Conservation (phyloP, 176 grass and related monocot species). For the Oryza coarctata region DNA sequence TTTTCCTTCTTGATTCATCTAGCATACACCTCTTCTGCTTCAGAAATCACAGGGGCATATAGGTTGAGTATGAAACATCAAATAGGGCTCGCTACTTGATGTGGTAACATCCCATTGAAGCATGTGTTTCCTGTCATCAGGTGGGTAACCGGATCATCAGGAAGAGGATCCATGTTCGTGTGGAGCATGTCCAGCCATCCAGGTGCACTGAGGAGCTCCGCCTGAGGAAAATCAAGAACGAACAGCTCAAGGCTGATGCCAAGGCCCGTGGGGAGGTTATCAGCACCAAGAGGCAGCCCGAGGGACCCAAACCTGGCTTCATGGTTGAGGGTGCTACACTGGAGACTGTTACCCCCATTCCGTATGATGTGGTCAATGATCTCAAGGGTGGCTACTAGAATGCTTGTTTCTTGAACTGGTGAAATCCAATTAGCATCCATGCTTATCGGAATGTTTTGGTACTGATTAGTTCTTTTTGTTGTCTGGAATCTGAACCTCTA, state of each 20-base stretch:
- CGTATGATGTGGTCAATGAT: conserved; percentile 94
- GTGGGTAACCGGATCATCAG: conserved; percentile 71
- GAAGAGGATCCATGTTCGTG: conserved; percentile 91
- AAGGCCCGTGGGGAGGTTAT: conserved; percentile 81
- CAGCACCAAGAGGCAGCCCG: conserved; percentile 84
- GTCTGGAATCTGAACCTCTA: conserved; percentile 26
- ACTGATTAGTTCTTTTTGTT: conserved; percentile 39
- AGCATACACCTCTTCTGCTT: neutral
- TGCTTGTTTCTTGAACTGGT: conserved; percentile 22
- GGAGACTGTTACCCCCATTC: conserved; percentile 87
- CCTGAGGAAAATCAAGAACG: conserved; percentile 76
- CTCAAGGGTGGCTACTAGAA: conserved; percentile 96
- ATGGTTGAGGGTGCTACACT: conserved; percentile 75
- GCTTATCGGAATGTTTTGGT: conserved; percentile 31
- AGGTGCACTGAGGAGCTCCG: conserved; percentile 77
- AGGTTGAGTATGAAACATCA: neutral
- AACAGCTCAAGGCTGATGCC: conserved; percentile 77
- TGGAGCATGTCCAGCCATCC: conserved; percentile 87
- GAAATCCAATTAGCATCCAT: conserved; percentile 18
- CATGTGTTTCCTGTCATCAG: neutral
- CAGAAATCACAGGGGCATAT: neutral
- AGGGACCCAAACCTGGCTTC: conserved; percentile 86
- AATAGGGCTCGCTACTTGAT: neutral
- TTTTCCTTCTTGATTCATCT: neutral
- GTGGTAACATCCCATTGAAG: neutral